Percentiles rank a stretch among this genome's conserved stretches.
These are phyloP conservation scores for Gloeopeniophorella convolvens DNA, from an alignment of 768 basidiomycete species.

Conservation along the genomic window DNA sequence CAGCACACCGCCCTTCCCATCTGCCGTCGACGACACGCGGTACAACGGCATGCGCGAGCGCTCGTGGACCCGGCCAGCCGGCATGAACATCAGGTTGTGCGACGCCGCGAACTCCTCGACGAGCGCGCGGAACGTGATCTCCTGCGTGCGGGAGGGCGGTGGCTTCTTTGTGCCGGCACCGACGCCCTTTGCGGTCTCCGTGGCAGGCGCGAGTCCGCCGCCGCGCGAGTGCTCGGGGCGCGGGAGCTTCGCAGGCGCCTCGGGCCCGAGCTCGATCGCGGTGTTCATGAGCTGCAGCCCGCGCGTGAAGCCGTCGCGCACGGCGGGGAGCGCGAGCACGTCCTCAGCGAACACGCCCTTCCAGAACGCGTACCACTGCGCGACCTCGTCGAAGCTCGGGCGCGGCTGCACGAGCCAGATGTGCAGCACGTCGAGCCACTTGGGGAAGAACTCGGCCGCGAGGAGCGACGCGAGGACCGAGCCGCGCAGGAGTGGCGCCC, in stretches of 20 bases:
- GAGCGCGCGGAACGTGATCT: constrained; percentile 88
- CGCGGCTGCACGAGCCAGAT: constrained; percentile 89
- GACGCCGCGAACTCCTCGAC: constrained; percentile 86
- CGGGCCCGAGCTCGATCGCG: constrained; percentile 79
- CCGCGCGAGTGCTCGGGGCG: constrained; percentile 60
- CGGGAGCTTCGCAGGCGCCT: constrained; percentile 59
- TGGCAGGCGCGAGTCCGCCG: constrained; percentile 26
- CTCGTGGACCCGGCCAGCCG: constrained; percentile 79
- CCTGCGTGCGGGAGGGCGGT: constrained; percentile 52
- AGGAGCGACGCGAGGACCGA: constrained; percentile 79
- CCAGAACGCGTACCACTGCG: constrained; percentile 91
- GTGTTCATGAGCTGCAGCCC: constrained; percentile 93
- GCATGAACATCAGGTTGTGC: constrained; percentile 85
- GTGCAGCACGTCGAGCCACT: constrained; percentile 90
- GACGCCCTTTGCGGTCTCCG: constrained; percentile 28
- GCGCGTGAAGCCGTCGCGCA: constrained; percentile 76
- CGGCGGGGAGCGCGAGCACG: constrained; percentile 56
- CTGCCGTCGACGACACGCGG: constrained; percentile 68
- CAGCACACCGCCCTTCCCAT: constrained; percentile 81
- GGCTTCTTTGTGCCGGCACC: constrained; percentile 33
- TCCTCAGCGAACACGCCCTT: constrained; percentile 68
- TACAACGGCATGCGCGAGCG: constrained; percentile 85
- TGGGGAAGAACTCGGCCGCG: constrained; percentile 92
- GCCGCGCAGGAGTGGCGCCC: constrained; percentile 67
- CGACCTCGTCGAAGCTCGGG: constrained; percentile 88